A percentile compares a stretch with the other conserved stretches of the same genome.
phyloP scores from a whole-genome alignment of 768 basidiomycete species.

The Termitomyces sp. region DNA sequence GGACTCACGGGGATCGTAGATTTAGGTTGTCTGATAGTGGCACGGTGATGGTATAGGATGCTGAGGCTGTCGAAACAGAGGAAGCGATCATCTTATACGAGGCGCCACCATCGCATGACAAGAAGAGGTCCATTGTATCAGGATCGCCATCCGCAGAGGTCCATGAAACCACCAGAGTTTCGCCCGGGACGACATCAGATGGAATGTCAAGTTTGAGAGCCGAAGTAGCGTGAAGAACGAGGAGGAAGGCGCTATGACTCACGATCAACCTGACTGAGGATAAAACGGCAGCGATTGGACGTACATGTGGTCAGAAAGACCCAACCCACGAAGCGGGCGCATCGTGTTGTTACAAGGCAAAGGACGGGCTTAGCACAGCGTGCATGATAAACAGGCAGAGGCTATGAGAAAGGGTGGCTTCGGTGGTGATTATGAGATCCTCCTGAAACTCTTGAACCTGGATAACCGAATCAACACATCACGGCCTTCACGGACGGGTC shows the following conservation, averaged over 20 bases:
- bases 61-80: not conserved
- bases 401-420: not conserved
- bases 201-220: not conserved
- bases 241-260: not conserved
- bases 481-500: not conserved
- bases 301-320: not conserved
- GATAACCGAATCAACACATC: not conserved
- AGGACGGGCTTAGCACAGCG: not conserved
- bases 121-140: not conserved
- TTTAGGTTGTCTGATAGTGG: not conserved
- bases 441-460: not conserved
- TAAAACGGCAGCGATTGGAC: not conserved
- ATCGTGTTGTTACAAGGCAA: not conserved
- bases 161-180: not conserved
- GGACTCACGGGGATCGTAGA: not conserved
- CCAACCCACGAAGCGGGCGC: not conserved
- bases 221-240: not conserved
- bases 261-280: not conserved
- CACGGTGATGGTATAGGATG: not conserved
- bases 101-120: not conserved
- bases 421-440: not conserved
- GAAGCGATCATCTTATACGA: not conserved
- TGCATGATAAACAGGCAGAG: not conserved
- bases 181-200: not conserved
- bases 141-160: not conserved